Evolutionary conservation across 257 asterid species (phyloP).

Genomic region (Solanum piurae): DNA sequence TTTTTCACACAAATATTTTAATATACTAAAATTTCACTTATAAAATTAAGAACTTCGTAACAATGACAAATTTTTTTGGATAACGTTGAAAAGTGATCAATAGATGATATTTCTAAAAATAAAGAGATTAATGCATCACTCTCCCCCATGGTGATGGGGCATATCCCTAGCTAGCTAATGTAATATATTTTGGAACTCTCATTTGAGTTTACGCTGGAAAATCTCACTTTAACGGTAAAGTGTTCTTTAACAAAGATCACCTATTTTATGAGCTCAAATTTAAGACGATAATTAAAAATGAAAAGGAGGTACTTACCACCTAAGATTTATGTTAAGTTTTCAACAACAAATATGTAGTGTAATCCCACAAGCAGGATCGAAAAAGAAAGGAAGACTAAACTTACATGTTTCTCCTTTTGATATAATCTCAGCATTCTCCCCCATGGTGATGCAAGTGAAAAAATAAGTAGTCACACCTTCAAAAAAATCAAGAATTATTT

Average conservation of each 20-base stretch:
- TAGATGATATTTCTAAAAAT: neutral
- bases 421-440: neutral
- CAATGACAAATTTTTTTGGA: neutral
- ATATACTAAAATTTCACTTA: neutral
- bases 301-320: neutral
- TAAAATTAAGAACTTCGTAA: too few species aligned
- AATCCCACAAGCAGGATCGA: fast-evolving
- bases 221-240: neutral
- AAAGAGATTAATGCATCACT: neutral
- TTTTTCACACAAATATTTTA: neutral
- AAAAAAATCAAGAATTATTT: neutral
- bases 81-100: too few species aligned
- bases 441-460: neutral
- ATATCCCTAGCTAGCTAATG: neutral
- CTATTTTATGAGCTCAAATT: neutral
- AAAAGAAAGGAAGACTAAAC: neutral
- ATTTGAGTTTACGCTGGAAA: neutral
- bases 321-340: neutral
- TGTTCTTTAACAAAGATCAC: neutral
- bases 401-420: neutral
- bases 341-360: neutral
- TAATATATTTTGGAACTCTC: neutral
- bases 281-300: neutral
- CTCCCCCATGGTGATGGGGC: neutral
- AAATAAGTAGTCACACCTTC: neutral